Evolutionary conservation across 2,329 filamentous ascomycete genomes (phyloP).

Genomic region (Trichoderma harzianum): DNA sequence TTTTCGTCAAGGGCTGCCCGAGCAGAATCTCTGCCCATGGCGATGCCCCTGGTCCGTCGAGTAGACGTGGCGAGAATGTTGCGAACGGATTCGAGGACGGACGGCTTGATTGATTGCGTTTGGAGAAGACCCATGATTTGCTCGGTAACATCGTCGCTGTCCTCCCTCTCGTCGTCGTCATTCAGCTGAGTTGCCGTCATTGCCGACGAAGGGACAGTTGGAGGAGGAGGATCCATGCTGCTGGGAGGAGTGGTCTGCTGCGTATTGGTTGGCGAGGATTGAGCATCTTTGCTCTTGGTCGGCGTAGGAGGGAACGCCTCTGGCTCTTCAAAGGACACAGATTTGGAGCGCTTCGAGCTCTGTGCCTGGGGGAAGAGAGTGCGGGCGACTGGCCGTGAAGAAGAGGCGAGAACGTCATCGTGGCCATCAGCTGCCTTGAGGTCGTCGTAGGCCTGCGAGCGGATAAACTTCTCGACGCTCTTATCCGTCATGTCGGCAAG

Average conservation of each 20-base stretch:
- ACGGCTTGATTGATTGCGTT: constrained; percentile 38
- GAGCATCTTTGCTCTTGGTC: constrained; percentile 13
- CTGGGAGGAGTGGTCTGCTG: not conserved
- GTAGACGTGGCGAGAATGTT: constrained; percentile 53
- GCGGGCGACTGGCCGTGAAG: constrained; percentile 36
- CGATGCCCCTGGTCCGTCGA: constrained; percentile 57
- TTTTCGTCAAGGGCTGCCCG: constrained; percentile 60
- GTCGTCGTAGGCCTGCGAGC: constrained; percentile 20
- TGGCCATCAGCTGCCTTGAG: constrained; percentile 21
- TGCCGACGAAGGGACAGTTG: not conserved
- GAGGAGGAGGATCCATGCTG: not conserved
- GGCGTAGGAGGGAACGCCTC: constrained; percentile 21
- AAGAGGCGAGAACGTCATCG: constrained; percentile 26
- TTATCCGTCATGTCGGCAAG: constrained; percentile 36
- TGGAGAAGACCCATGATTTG: constrained; percentile 51
- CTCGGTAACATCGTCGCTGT: constrained; percentile 35
- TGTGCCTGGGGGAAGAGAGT: constrained; percentile 34
- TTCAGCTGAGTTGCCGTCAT: constrained; percentile 19
- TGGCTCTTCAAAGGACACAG: constrained; percentile 31
- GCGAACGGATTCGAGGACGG: constrained; percentile 38
- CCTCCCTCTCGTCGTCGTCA: constrained; percentile 9
- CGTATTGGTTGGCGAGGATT: not conserved
- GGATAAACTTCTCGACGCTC: constrained; percentile 29
- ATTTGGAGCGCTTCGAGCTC: constrained; percentile 31
- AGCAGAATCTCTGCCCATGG: constrained; percentile 62